Conservation (phyloP, 306 rosid genomes). For the Echinosophora koreensis region DNA sequence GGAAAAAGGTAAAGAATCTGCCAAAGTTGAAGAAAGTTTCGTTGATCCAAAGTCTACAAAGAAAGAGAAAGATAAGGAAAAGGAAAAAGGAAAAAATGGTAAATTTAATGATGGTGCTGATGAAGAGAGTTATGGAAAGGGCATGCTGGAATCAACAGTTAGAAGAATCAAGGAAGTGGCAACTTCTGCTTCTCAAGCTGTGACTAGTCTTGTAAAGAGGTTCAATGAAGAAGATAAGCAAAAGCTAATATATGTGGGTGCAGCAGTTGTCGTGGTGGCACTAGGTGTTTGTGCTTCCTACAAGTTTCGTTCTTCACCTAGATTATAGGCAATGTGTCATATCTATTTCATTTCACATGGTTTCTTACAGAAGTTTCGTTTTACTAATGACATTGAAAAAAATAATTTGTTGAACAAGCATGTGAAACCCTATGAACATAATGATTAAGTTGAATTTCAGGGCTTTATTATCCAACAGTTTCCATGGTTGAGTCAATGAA, state of each 20-base stretch:
- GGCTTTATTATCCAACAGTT: neutral
- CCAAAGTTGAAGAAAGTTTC: neutral
- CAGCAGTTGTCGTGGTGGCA: constrained; percentile 46
- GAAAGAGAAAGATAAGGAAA: neutral
- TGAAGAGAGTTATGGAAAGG: constrained; percentile 2
- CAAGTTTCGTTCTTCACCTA: constrained; percentile 48
- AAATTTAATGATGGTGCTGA: neutral
- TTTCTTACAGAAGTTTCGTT: constrained; percentile 15
- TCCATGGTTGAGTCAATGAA: neutral
- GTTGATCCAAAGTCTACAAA: neutral
- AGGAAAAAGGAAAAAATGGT: neutral
- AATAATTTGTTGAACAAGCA: constrained; percentile 21
- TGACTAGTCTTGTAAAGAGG: constrained; percentile 40
- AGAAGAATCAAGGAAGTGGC: constrained; percentile 46
- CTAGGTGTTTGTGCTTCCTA: constrained; percentile 53
- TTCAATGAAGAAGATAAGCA: constrained; percentile 53
- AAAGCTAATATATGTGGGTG: constrained; percentile 48
- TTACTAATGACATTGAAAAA: constrained; percentile 4
- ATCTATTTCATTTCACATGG: neutral
- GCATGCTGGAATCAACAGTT: constrained; percentile 15
- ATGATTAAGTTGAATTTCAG: neutral
- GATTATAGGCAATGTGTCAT: constrained; percentile 18
- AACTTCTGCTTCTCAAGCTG: constrained; percentile 45
- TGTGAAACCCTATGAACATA: neutral
- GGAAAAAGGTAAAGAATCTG: constrained; percentile 35